Evolutionary conservation across 2,329 filamentous ascomycete species (phyloP).

Genomic region (Cercospora beticola): DNA sequence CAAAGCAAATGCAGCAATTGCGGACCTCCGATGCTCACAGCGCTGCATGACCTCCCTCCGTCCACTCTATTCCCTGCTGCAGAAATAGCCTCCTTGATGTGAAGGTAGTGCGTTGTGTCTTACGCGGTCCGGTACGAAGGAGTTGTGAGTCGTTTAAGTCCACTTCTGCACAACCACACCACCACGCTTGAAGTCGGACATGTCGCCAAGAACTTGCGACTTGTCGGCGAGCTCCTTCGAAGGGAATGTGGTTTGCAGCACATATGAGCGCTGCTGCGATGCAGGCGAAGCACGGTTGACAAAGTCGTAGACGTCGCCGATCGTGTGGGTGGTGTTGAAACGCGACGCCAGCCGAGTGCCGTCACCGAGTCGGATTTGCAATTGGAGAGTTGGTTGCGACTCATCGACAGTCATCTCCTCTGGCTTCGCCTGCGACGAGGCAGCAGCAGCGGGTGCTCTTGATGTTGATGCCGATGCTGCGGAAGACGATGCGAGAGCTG

Average conservation of each 20-base stretch:
- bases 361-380: conserved; percentile 77
- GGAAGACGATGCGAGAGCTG: conserved; percentile 53
- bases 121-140: background rate
- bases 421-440: conserved; percentile 40
- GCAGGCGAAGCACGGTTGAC: conserved; percentile 63
- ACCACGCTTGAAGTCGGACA: conserved; percentile 53
- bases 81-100: background rate
- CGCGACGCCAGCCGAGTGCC: conserved; percentile 74
- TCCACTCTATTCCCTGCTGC: background rate
- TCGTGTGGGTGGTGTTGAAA: conserved; percentile 77
- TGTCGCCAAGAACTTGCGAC: conserved; percentile 47
- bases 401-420: conserved; percentile 58
- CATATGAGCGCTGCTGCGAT: conserved; percentile 62
- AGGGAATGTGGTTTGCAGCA: conserved; percentile 79
- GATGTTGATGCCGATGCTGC: conserved; percentile 25
- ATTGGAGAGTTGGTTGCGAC: conserved; percentile 65
- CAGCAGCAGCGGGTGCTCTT: conserved; percentile 38
- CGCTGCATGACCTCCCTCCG: background rate
- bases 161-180: conserved; percentile 59
- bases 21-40: background rate
- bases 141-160: conserved; percentile 30
- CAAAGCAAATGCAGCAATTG: conserved; percentile 7
- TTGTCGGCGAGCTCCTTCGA: conserved; percentile 77
- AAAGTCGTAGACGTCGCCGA: conserved; percentile 76
- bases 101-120: background rate